A percentile compares a stretch with the other conserved stretches of the same genome.
Evolutionary conservation across 2,329 filamentous ascomycete genomes (phyloP).

Genomic region (Myrmaecium sp.): DNA sequence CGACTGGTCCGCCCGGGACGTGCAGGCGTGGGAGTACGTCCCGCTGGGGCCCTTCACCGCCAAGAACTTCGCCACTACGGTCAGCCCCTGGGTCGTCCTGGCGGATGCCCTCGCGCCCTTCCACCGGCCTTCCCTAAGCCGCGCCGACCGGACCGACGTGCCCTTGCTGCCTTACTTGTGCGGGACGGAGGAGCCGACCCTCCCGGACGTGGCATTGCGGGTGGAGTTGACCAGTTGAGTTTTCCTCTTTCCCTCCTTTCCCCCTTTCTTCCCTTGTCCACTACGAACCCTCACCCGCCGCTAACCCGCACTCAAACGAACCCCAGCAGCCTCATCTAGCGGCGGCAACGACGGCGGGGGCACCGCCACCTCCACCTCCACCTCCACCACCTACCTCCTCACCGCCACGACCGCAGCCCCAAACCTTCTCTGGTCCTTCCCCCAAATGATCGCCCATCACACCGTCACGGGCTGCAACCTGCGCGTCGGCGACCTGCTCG

Average conservation of each 20-base stretch:
- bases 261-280: no score
- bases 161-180: constrained; percentile 45
- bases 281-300: not conserved
- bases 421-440: constrained; percentile 65
- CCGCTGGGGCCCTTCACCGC: constrained; percentile 68
- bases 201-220: constrained; percentile 53
- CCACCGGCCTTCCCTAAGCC: constrained; percentile 34
- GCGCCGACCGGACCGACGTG: constrained; percentile 37
- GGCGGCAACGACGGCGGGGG: no score
- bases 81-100: constrained; percentile 65
- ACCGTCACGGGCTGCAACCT: constrained; percentile 60
- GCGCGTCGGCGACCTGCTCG: constrained; percentile 56
- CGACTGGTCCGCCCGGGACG: constrained; percentile 72
- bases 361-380: constrained; percentile 44
- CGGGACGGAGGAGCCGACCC: constrained; percentile 40
- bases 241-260: not conserved
- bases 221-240: constrained; percentile 41
- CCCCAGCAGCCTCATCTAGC: not conserved
- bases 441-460: constrained; percentile 70
- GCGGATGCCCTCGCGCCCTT: constrained; percentile 60
- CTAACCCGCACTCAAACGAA: not conserved
- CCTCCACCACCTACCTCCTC: constrained; percentile 39
- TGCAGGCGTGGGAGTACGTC: constrained; percentile 73
- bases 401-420: no score
- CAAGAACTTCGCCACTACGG: constrained; percentile 68